Evolutionary conservation across 2,329 filamentous ascomycete species (phyloP), one percentile per base, ranked within the genome.

Genomic region (Cryoendolithus antarcticus): DNA sequence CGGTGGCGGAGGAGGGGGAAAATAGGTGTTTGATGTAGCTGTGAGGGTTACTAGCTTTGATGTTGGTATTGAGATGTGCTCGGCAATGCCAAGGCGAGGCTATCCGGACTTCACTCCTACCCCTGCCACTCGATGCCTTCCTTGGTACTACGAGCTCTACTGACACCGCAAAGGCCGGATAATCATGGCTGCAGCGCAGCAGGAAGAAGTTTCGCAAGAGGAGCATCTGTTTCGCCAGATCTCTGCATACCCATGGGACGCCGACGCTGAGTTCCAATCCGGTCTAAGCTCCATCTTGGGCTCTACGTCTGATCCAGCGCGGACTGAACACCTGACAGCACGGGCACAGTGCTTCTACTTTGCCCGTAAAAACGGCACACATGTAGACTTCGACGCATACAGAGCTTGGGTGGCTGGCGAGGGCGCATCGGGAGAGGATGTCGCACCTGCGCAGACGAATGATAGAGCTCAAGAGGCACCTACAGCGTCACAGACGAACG

Each of bases 331-430:
- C 46, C 55, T 83, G 44, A 75, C 75, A 24, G 64, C 77, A 40
- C 74, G 79, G 47, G 80, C 80, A 44, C 77, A 80, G 56, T 77
- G 72, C 57, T 83, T 80, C 62, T 85, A 82, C 62, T 81, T 77
- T 56, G 62, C 68, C 6, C 46, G 47, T 5, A 56, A 58, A 38
- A 43, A 50, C 60, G 63, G 62, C 36, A 62, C 54, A 3, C 53
- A 68, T 11, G 71, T 89, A 45, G 73, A 84, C 55, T 83, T 81
- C 48, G 62, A 73, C 38, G 62, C 63, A 37, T 91, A 88, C 63
- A 78, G 79, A 54, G 57, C 64, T 27, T 86, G 82, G 75, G 48
- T 56, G 61, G 77, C 40, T 45, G 40, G 37, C 37, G 42, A 34
- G 19, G 39, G 24, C 30, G 41, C 30, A 12, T 31, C 13, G 34